Evolutionary conservation across 345 rosid genomes (phyloP), one percentile per base, ranked within the genome.

Genomic region (Laguncularia racemosa): DNA sequence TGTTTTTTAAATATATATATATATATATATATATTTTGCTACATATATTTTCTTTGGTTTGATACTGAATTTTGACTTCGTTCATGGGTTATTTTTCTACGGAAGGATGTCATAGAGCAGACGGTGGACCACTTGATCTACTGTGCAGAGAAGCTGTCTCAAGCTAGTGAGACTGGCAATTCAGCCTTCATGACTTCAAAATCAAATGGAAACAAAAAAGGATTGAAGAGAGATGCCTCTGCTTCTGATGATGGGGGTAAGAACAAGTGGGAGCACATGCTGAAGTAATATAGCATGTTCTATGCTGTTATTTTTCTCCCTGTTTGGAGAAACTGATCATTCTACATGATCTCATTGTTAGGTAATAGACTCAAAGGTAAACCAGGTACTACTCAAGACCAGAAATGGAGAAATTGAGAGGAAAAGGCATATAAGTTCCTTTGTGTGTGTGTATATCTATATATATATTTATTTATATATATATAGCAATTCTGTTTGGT

Each of bases 61-160:
- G 13, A 28, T 21, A 16, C 40, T 33, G 10, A 55, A 20, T 55
- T 20, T 9, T 57, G 50, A 16, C 48, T 54, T 17, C 21, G 49
- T 16, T 46, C 46, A 43, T 44, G 16, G 16, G 56, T 64, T 12
- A 7, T 46, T 28, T 9, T 20, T 19, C 0, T 44, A 3, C 23
- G 9, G 58, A 86, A 80, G 85, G 61, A 78, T 16, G 54, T 62
- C 53, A 56, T 84, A 67, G 86, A 73, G 61, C 80, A 79, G 74
- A 65, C 82, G 61, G 56, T 74, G 68, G 90, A 80, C 67, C 95
- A 83, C 78, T 75, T 89, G 63, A 78, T 93, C 55, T 74, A 72
- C 59, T 84, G 85, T 61, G 55, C 70, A 26, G 81, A 80, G 61
- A 78, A 81, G 78, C 75, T 87, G 62, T 71, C 83, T 53, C 69